phyloP scores from a whole-genome alignment of 306 rosid species.

The Ormosia emarginata region DNA sequence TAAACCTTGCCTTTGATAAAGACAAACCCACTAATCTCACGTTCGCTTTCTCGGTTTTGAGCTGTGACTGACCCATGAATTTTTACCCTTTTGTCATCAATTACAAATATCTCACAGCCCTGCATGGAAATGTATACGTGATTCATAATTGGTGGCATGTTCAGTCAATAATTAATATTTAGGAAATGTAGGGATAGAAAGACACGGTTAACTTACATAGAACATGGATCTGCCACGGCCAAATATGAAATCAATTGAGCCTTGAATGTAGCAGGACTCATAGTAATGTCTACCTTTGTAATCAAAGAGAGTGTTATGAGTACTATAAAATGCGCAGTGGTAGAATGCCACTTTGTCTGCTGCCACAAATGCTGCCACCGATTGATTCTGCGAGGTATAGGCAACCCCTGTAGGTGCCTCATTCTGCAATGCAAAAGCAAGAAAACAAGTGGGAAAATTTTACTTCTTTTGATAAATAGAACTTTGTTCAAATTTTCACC shows the following conservation, averaged over 20 bases:
- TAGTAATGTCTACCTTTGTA: conserved; percentile 88
- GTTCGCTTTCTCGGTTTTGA: conserved; percentile 39
- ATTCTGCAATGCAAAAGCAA: conserved; percentile 42
- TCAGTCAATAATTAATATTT: not conserved
- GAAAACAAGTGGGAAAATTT: no score
- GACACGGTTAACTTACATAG: conserved; percentile 31
- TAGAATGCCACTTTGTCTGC: conserved; percentile 80
- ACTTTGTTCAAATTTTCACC: no score
- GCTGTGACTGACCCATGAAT: conserved; percentile 72
- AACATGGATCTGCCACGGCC: conserved; percentile 67
- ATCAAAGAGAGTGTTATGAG: conserved; percentile 92
- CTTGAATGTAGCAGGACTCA: conserved; percentile 68
- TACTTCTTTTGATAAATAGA: no score
- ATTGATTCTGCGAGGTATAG: conserved; percentile 91
- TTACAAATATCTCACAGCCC: conserved; percentile 77
- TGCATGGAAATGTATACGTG: conserved; percentile 12
- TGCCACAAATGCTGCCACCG: conserved; percentile 82
- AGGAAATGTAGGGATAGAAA: not conserved
- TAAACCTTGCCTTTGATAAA: conserved; percentile 57
- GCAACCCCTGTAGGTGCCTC: conserved; percentile 98
- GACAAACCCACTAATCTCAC: conserved; percentile 63
- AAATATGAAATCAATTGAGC: conserved; percentile 92
- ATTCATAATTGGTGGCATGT: not conserved
- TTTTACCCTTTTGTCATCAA: conserved; percentile 56
- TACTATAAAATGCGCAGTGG: conserved; percentile 83